These are phyloP conservation scores for Malassezia slooffiae DNA, from an alignment of 1,284 basidiomycete species.

Conservation along the genomic window DNA sequence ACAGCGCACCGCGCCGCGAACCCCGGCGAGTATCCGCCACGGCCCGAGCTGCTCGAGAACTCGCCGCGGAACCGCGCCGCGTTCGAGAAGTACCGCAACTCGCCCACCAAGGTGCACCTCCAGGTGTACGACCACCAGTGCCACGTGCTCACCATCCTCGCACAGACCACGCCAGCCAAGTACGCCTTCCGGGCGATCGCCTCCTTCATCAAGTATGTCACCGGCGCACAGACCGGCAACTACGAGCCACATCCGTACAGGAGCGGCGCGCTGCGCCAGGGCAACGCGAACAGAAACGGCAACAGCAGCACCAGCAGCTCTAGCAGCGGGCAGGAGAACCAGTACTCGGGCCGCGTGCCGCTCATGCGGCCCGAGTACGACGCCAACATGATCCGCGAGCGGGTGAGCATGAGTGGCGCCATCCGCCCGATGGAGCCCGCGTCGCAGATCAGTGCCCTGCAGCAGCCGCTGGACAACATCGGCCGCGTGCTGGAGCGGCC, in stretches of 20 bases:
- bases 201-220: constrained; percentile 46
- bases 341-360: constrained; percentile 39
- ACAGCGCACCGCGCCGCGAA: constrained; percentile 78
- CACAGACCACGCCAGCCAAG: constrained; percentile 47
- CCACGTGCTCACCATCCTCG: constrained; percentile 50
- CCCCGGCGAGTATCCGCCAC: constrained; percentile 63
- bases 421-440: constrained; percentile 67
- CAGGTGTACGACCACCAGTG: constrained; percentile 54
- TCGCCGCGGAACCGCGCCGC: constrained; percentile 47
- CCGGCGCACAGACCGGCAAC: constrained; percentile 25
- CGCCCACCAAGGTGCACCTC: constrained; percentile 76
- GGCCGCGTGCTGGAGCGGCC: constrained; percentile 49
- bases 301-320: constrained; percentile 2
- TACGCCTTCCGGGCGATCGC: constrained; percentile 48
- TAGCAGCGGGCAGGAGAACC: constrained; percentile 22
- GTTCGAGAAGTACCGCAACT: constrained; percentile 48
- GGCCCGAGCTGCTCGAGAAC: constrained; percentile 53
- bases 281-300: background rate
- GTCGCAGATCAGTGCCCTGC: constrained; percentile 58
- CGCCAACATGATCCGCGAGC: constrained; percentile 66
- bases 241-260: background rate
- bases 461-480: constrained; percentile 55
- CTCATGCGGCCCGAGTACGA: constrained; percentile 32
- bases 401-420: constrained; percentile 66
- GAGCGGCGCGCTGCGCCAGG: background rate